phyloP scores from a whole-genome alignment of 345 rosid species.

The Noccaea caerulescens region DNA sequence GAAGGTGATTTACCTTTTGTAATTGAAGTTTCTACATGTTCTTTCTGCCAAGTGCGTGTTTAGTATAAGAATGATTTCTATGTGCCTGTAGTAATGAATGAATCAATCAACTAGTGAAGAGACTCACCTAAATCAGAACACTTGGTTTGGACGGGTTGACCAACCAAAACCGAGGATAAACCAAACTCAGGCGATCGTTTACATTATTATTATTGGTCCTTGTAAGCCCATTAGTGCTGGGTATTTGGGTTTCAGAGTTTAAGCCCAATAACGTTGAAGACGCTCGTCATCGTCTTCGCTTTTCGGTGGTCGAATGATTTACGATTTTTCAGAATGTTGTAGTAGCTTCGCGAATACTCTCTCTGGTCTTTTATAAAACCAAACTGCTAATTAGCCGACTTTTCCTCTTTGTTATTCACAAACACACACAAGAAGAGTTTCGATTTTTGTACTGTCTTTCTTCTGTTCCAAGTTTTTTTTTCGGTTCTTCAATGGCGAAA shows the following conservation, averaged over 20 bases:
- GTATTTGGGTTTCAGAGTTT: neutral
- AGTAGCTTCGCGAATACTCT: constrained; percentile 38
- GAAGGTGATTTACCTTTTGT: no score
- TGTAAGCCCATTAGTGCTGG: neutral
- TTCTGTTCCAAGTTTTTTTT: constrained; percentile 23
- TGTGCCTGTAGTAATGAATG: no score
- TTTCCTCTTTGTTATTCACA: constrained; percentile 5
- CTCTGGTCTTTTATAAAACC: constrained; percentile 6
- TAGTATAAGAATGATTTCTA: no score
- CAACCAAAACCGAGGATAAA: no score
- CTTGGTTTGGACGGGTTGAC: no score
- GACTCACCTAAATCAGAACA: no score
- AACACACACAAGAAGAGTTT: neutral
- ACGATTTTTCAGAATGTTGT: constrained; percentile 29
- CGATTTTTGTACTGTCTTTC: neutral
- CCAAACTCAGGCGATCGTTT: no score
- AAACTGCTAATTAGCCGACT: neutral
- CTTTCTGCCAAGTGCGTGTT: no score
- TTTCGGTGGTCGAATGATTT: constrained; percentile 32
- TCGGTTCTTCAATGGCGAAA: constrained; percentile 58
- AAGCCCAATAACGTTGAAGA: constrained; percentile 27
- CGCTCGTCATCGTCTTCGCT: constrained; percentile 34
- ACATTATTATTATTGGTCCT: no score
- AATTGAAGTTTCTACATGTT: no score
- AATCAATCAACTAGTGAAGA: no score